Evolutionary conservation across 345 rosid species (phyloP).

Genomic region (Syzygium jambos): DNA sequence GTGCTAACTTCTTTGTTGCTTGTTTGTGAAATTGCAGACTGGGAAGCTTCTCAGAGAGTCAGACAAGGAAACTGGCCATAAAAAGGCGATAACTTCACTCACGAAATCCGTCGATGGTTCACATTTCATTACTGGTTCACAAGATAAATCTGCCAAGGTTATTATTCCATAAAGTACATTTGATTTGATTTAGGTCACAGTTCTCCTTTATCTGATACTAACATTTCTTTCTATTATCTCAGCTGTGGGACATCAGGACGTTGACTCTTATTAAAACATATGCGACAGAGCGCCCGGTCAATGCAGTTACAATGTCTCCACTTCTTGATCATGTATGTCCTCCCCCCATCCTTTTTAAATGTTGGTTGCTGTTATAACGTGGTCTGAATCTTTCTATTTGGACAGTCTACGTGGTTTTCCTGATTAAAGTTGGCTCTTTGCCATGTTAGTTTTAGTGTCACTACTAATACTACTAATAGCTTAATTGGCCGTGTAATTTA

Average conservation of each 20-base stretch:
- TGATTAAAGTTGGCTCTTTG: neutral
- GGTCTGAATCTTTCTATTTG: neutral
- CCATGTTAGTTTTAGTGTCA: neutral
- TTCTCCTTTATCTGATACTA: neutral
- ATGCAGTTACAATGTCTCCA: slow-evolving; percentile 97
- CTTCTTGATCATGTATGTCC: slow-evolving; percentile 80
- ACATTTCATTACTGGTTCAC: slow-evolving; percentile 84
- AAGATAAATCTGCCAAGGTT: slow-evolving; percentile 96
- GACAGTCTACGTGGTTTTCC: neutral
- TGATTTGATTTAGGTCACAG: neutral
- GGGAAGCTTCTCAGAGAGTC: slow-evolving; percentile 74
- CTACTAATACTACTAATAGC: neutral
- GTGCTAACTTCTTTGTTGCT: neutral
- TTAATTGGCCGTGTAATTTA: neutral
- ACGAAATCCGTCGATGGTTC: slow-evolving; percentile 73
- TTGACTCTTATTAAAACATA: slow-evolving; percentile 88
- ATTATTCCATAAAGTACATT: neutral
- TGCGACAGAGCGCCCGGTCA: slow-evolving; percentile 82
- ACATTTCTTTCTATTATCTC: slow-evolving; percentile 9
- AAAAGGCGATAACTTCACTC: slow-evolving; percentile 75
- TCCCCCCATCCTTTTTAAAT: neutral
- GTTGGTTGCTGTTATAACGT: neutral
- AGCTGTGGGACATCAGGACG: slow-evolving; percentile 91
- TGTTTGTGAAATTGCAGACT: slow-evolving; percentile 41
- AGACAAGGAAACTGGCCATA: slow-evolving; percentile 72